These are phyloP conservation scores for Thalia dealbata DNA, from an alignment of 176 grass and related monocot species.

Conservation along the genomic window DNA sequence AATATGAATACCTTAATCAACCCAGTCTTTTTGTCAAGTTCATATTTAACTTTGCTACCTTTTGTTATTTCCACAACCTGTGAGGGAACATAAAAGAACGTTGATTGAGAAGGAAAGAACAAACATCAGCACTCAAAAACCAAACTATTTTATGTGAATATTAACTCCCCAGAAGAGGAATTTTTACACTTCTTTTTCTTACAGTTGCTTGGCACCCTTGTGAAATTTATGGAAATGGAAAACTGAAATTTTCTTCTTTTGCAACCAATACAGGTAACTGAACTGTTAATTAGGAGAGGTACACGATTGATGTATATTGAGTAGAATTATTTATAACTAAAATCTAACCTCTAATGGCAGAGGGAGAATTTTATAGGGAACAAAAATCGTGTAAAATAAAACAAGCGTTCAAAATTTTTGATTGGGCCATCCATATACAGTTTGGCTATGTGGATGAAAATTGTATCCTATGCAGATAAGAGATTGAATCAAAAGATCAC, in stretches of 20 bases:
- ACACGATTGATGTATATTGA: neutral
- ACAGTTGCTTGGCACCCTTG: too few species aligned
- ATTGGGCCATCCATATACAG: too few species aligned
- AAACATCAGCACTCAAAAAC: neutral
- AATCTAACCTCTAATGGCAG: neutral
- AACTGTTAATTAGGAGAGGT: neutral
- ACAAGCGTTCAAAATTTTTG: neutral
- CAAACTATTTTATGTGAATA: neutral
- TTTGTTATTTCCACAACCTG: constrained; percentile 41
- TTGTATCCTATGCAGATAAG: too few species aligned
- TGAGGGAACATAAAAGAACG: neutral
- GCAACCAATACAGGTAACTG: neutral
- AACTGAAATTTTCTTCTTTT: neutral
- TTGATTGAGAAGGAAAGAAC: neutral
- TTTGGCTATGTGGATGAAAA: too few species aligned
- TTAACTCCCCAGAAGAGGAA: neutral
- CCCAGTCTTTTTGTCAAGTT: constrained; percentile 29
- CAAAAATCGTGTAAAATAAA: neutral
- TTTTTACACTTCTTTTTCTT: too few species aligned
- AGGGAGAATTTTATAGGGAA: neutral
- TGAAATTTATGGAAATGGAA: neutral
- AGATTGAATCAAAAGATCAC: too few species aligned
- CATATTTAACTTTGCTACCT: constrained; percentile 40
- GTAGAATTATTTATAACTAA: neutral
- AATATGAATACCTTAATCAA: constrained; percentile 29